These are phyloP conservation scores for Mycena leptocephala DNA, from an alignment of 768 basidiomycete species.

Conservation along the genomic window DNA sequence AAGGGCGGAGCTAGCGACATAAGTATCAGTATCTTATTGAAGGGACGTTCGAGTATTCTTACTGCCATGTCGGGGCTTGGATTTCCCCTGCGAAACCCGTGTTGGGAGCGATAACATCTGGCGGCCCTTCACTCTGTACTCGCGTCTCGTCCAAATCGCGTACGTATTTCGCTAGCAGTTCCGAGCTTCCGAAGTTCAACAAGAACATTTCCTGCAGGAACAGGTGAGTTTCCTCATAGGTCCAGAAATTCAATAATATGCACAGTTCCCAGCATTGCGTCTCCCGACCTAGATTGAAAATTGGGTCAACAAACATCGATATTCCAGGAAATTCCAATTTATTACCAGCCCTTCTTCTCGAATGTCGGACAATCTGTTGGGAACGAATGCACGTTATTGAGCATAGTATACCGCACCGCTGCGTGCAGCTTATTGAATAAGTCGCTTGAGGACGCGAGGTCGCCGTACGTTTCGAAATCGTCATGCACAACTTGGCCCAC, in stretches of 20 bases:
- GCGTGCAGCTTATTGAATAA: conserved; percentile 41
- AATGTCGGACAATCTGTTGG: conserved; percentile 46
- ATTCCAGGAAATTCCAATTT: neutral
- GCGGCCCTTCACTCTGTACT: conserved; percentile 35
- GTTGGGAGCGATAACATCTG: conserved; percentile 46
- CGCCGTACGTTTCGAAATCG: conserved; percentile 32
- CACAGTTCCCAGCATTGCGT: conserved; percentile 47
- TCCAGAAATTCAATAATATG: neutral
- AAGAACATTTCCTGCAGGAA: conserved; percentile 47
- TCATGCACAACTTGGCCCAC: conserved; percentile 42
- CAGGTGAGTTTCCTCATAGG: neutral
- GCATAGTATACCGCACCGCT: conserved; percentile 34
- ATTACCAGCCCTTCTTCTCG: conserved; percentile 47
- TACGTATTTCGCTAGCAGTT: conserved; percentile 44
- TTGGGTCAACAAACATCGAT: neutral
- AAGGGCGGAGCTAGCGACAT: conserved; percentile 41
- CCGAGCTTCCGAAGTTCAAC: conserved; percentile 41
- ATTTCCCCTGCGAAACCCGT: conserved; percentile 44
- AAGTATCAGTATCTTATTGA: neutral
- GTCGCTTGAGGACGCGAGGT: conserved; percentile 34
- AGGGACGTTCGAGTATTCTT: conserved; percentile 1
- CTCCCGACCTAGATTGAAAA: conserved; percentile 34
- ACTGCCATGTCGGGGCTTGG: conserved; percentile 49
- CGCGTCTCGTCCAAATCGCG: conserved; percentile 45
- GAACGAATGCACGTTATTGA: conserved; percentile 43